Conservation (phyloP, 2,329 filamentous ascomycete genomes). For the Alternaria metachromatica region DNA sequence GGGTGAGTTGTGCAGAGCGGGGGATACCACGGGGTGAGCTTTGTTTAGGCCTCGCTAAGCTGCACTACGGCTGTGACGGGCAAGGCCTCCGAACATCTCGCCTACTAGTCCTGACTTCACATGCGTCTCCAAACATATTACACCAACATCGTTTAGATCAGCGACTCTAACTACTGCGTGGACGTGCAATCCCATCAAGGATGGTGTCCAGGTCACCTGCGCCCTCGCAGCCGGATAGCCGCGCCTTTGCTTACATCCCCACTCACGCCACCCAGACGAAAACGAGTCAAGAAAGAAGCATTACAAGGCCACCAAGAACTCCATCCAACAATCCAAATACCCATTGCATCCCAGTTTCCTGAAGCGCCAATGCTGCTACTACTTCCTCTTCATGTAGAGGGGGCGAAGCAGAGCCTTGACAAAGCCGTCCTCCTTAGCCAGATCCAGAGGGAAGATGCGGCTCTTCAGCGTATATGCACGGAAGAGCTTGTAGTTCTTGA, state of each 20-base stretch:
- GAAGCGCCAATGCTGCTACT: background rate
- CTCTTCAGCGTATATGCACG: slow-evolving; percentile 11
- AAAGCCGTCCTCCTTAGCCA: slow-evolving; percentile 21
- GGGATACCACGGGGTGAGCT: slow-evolving; percentile 6
- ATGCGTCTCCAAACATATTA: slow-evolving; percentile 2
- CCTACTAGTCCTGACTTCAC: slow-evolving; percentile 11
- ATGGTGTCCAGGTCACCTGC: background rate
- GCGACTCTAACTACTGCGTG: background rate
- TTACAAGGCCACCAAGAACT: background rate
- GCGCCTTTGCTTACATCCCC: background rate
- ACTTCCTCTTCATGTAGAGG: background rate
- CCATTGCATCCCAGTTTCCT: no score
- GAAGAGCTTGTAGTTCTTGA: slow-evolving; percentile 6
- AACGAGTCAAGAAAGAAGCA: background rate
- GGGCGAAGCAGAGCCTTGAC: slow-evolving; percentile 16
- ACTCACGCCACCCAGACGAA: background rate
- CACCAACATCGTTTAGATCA: background rate
- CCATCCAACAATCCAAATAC: background rate
- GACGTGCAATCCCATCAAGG: background rate
- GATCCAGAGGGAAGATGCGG: slow-evolving; percentile 6
- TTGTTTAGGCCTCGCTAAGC: slow-evolving; percentile 3
- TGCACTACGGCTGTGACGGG: slow-evolving; percentile 11
- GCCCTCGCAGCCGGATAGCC: background rate
- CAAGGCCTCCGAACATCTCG: slow-evolving; percentile 4
- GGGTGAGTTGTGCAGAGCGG: slow-evolving; percentile 8